Conservation (phyloP, 768 basidiomycete species). For the Kwoniella europaea region DNA sequence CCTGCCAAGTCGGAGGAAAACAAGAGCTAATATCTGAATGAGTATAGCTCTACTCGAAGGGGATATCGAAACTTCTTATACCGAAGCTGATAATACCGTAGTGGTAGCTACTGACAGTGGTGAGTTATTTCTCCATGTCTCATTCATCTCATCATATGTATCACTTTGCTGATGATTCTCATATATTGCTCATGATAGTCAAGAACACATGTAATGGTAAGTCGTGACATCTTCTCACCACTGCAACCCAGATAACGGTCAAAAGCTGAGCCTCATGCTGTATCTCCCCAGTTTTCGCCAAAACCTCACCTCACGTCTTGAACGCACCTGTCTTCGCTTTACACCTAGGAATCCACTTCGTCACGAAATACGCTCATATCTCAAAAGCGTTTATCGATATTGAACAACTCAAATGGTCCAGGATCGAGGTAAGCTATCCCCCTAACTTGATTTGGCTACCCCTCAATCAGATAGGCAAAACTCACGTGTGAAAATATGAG, state of each 20-base stretch:
- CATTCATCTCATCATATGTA: no score
- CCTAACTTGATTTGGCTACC: no score
- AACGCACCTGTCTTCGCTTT: conserved; percentile 82
- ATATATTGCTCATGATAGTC: background rate
- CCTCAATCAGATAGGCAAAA: no score
- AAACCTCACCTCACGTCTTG: conserved; percentile 84
- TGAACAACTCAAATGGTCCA: conserved; percentile 81
- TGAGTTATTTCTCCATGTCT: no score
- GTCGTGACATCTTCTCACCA: background rate
- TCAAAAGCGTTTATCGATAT: conserved; percentile 70
- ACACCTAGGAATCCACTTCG: conserved; percentile 81
- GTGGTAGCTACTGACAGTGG: conserved; percentile 91
- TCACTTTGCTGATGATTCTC: background rate
- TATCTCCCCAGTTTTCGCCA: conserved; percentile 66
- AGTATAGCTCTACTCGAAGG: conserved; percentile 73
- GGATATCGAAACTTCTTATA: conserved; percentile 73
- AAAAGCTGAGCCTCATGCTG: background rate
- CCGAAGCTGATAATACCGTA: conserved; percentile 77
- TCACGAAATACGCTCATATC: conserved; percentile 79
- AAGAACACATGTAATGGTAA: conserved; percentile 24
- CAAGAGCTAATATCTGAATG: background rate
- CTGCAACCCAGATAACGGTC: no score
- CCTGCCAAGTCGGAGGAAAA: background rate
- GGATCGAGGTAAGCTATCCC: conserved; percentile 66
- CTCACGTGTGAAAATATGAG: no score